Conservation (phyloP, 2,329 filamentous ascomycete species). For the Pseudofabraea citricarpa region DNA sequence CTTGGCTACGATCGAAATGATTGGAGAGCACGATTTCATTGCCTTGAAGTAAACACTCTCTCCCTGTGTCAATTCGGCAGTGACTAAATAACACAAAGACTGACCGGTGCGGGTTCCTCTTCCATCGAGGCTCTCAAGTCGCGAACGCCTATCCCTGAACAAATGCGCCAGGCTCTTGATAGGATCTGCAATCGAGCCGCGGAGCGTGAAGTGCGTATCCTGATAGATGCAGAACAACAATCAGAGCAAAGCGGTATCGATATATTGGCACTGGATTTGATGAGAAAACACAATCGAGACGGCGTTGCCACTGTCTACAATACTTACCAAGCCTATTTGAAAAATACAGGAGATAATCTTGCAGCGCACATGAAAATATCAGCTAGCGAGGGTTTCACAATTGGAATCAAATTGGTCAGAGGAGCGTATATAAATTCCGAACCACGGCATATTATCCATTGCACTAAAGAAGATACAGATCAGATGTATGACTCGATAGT, state of each 20-base stretch:
- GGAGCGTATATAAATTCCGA: constrained; percentile 47
- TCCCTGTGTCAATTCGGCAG: not conserved
- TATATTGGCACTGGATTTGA: constrained; percentile 44
- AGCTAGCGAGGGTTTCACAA: constrained; percentile 38
- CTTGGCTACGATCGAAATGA: constrained; percentile 45
- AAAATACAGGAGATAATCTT: constrained; percentile 38
- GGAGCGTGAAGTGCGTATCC: constrained; percentile 33
- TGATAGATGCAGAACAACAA: constrained; percentile 49
- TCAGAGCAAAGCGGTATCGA: constrained; percentile 44
- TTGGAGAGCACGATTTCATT: constrained; percentile 42
- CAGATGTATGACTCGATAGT: constrained; percentile 49
- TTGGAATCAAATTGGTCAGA: constrained; percentile 46
- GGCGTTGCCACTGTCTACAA: constrained; percentile 38
- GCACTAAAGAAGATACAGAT: constrained; percentile 40
- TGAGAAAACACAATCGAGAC: constrained; percentile 43
- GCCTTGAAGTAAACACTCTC: constrained; percentile 39
- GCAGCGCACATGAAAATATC: constrained; percentile 38
- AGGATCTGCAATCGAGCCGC: constrained; percentile 15
- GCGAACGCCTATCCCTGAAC: constrained; percentile 33
- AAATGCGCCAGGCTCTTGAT: constrained; percentile 36
- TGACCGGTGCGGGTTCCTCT: constrained; percentile 40
- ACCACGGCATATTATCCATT: constrained; percentile 36
- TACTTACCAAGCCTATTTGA: constrained; percentile 47
- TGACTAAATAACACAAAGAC: constrained; percentile 24
- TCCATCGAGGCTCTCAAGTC: constrained; percentile 34